Base-by-base conservation (phyloP, 148 eudicot species). In the Spergularia marina region DNA sequence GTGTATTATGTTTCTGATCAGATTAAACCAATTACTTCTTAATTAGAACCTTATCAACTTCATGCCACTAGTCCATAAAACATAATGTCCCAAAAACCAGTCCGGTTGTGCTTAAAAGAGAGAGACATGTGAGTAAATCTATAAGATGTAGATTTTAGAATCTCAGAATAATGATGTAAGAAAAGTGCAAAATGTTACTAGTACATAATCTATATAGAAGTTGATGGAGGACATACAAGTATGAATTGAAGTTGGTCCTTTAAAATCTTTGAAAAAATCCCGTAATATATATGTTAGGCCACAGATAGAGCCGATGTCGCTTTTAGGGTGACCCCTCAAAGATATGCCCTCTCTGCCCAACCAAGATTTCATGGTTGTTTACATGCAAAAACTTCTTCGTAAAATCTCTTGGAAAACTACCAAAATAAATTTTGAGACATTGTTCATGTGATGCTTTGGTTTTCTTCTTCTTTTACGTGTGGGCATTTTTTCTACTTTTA, bases 201-300 rank as follows among this genome's bases (percentile, higher is more conserved):
- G 10, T 17, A 6, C 4, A 13, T 74, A 63, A 10, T 44, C 30
- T 10, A 58, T 18, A 34, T 36, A 63, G 51, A 58, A 71, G 13
- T 30, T 6, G 41, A 30, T 30, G 17, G 47, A 59, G 16, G 40
- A 15, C 14, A 44, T 3, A 41, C n/a, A n/a, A n/a, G 15, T 44
- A 44, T 9, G 34, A 23, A 23, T 23, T 23, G 25, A 21, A 36
- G 20, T 68, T 59, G 53, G 83, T 79, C 86, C 76, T 75, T 82
- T 51, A 51, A 76, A 18, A 84, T 84, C 87, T 86, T 82, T 82
- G 87, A 84, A 84, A 77, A 53, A 65, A 66, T 14, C 68, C 7
- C 53, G 21, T 53, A 30, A 70, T 7, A 44, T 41, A 10, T 59
- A 30, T 10, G 72, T 76, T 74, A 74, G 73, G 63, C 54, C 68